These are phyloP conservation scores for Luvunga scandens DNA, from an alignment of 345 rosid species.

Conservation along the genomic window DNA sequence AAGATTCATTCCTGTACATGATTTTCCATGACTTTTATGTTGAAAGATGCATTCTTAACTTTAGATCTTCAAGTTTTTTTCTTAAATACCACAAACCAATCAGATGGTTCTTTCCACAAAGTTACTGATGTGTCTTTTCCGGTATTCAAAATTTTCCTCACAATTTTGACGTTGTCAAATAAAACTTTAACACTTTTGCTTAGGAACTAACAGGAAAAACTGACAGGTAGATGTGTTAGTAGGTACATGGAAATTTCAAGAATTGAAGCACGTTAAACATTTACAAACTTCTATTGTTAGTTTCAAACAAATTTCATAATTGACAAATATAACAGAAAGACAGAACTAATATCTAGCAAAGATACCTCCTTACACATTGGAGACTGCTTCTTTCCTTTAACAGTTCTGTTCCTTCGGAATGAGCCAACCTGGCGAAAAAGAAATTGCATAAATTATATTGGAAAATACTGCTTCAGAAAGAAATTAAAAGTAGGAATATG, in stretches of 20 bases:
- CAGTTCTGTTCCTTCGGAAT: conserved; percentile 69
- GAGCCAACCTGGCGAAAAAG: conserved; percentile 57
- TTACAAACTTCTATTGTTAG: not conserved
- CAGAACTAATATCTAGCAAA: not conserved
- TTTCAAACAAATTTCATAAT: not conserved
- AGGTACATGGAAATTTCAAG: not conserved
- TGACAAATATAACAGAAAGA: not conserved
- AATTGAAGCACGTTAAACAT: conserved; percentile 1
- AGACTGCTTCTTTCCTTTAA: conserved; percentile 72
- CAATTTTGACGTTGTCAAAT: not conserved
- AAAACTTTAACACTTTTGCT: not conserved
- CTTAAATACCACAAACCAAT: not conserved
- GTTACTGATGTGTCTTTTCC: not conserved
- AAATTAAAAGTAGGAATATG: conserved; percentile 13
- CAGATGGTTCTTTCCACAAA: not conserved
- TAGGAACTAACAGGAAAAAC: not conserved
- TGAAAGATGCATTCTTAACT: not conserved
- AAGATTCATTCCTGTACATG: not conserved
- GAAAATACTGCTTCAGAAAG: conserved; percentile 5
- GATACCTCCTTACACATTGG: conserved; percentile 79
- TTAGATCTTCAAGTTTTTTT: not conserved
- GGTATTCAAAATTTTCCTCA: not conserved
- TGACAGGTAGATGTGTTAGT: not conserved
- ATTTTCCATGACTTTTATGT: not conserved
- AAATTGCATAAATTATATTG: not conserved